A percentile compares a stretch with the other conserved stretches of the same genome.
These are phyloP conservation scores for Fragaria nilgerrensis DNA, from an alignment of 306 rosid species.

Conservation along the genomic window DNA sequence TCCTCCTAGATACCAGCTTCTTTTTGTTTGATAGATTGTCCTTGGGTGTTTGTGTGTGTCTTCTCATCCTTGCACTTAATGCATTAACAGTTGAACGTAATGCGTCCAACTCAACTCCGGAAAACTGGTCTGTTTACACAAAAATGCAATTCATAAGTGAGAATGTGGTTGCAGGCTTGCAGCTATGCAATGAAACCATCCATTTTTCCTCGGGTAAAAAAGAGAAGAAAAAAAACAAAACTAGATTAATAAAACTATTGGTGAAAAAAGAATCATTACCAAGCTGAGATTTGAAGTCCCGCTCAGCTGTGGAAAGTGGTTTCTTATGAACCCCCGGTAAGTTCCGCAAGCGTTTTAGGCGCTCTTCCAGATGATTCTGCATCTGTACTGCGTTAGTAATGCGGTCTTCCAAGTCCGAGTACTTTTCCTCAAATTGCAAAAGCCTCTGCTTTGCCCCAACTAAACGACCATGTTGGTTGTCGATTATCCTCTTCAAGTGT, in stretches of 20 bases:
- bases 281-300: constrained; percentile 74
- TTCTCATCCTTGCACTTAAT: constrained; percentile 59
- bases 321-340: constrained; percentile 72
- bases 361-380: constrained; percentile 72
- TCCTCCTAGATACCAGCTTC: constrained; percentile 48
- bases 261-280: constrained; percentile 51
- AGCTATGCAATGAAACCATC: constrained; percentile 6
- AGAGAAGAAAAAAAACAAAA: not conserved
- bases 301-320: constrained; percentile 89
- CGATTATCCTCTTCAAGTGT: constrained; percentile 69
- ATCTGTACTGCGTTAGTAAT: constrained; percentile 48
- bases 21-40: constrained; percentile 41
- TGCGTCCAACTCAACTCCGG: constrained; percentile 74
- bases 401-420: constrained; percentile 50
- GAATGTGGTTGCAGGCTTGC: not conserved
- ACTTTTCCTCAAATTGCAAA: constrained; percentile 57
- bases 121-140: constrained; percentile 54
- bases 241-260: not conserved
- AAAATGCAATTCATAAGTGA: constrained; percentile 7
- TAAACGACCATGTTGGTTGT: constrained; percentile 65
- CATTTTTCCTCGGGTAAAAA: not conserved
- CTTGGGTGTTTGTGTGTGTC: constrained; percentile 48
- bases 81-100: constrained; percentile 72
- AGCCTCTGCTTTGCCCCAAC: constrained; percentile 57
- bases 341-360: constrained; percentile 57